phyloP scores from a whole-genome alignment of 805 yeast genomes.

The Myxozyma nipponensis region DNA sequence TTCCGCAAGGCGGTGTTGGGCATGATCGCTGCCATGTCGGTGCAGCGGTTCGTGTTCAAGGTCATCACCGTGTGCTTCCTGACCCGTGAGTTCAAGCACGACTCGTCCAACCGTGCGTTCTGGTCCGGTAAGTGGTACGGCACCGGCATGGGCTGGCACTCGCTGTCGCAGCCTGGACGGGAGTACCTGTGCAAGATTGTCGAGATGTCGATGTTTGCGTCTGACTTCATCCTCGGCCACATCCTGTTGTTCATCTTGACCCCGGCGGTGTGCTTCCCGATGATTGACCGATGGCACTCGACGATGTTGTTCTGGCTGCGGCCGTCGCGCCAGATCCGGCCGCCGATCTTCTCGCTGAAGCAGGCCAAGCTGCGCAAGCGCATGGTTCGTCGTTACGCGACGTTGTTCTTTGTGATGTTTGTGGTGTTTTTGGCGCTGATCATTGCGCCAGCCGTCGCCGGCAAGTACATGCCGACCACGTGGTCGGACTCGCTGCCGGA shows the following conservation, averaged over 20 bases:
- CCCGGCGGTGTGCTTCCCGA: constrained; percentile 81
- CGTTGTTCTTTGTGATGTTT: constrained; percentile 70
- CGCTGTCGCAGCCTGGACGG: constrained; percentile 92
- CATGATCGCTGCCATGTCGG: constrained; percentile 72
- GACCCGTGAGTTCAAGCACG: constrained; percentile 95
- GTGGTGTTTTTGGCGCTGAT: constrained; percentile 69
- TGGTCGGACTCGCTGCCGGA: constrained; percentile 36
- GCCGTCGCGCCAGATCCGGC: constrained; percentile 94
- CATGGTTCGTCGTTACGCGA: constrained; percentile 91
- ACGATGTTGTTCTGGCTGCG: constrained; percentile 98
- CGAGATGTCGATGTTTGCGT: constrained; percentile 93
- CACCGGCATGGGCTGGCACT: constrained; percentile 86
- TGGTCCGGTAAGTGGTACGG: constrained; percentile 99
- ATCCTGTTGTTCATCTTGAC: constrained; percentile 79
- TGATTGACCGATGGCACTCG: constrained; percentile 95
- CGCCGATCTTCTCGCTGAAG: constrained; percentile 94
- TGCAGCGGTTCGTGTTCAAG: constrained; percentile 86
- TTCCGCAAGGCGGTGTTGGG: constrained; percentile 87
- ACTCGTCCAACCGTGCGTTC: constrained; percentile 94
- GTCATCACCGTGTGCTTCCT: constrained; percentile 69
- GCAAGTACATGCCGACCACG: constrained; percentile 22
- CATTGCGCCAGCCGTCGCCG: constrained; percentile 89
- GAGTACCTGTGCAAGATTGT: constrained; percentile 91
- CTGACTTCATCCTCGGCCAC: constrained; percentile 94
- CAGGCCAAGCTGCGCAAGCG: constrained; percentile 95